Conservation (phyloP, 73 alveolate species). For the Stentor coeruleus region DNA sequence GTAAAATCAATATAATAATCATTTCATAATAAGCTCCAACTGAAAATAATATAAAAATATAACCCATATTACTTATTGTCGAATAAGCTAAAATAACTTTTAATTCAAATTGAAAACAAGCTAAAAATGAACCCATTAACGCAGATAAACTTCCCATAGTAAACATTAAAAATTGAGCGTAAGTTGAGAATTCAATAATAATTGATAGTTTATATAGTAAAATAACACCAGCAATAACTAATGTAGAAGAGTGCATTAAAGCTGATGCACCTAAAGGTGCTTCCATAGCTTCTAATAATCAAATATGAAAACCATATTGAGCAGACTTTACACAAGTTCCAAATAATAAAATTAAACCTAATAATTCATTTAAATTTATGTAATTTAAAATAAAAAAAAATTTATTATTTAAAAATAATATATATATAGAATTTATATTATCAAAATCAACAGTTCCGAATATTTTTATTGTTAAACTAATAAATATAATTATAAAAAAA, state of each 20-base stretch:
- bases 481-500: not conserved
- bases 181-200: not conserved
- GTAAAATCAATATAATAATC: not conserved
- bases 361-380: not conserved
- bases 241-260: conserved; percentile 17
- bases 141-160: not conserved
- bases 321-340: conserved; percentile 3
- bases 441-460: not conserved
- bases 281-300: conserved; percentile 22
- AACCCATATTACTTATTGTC: conserved; percentile 16
- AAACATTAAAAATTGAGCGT: not conserved
- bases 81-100: conserved; percentile 14
- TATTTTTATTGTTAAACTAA: not conserved
- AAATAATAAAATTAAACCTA: not conserved
- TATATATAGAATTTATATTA: not conserved
- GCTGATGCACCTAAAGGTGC: conserved; percentile 28
- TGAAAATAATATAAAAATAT: not conserved
- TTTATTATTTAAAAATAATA: no score
- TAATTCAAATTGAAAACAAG: conserved; percentile 6
- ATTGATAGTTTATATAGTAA: not conserved
- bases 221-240: conserved; percentile 1
- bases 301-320: conserved; percentile 25
- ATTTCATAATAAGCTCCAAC: not conserved
- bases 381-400: no score
- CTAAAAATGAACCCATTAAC: not conserved